A percentile compares a stretch with the other conserved stretches of the same genome.
Evolutionary conservation across 2,329 filamentous ascomycete genomes (phyloP).

Genomic region (Diplocarpon rosae): DNA sequence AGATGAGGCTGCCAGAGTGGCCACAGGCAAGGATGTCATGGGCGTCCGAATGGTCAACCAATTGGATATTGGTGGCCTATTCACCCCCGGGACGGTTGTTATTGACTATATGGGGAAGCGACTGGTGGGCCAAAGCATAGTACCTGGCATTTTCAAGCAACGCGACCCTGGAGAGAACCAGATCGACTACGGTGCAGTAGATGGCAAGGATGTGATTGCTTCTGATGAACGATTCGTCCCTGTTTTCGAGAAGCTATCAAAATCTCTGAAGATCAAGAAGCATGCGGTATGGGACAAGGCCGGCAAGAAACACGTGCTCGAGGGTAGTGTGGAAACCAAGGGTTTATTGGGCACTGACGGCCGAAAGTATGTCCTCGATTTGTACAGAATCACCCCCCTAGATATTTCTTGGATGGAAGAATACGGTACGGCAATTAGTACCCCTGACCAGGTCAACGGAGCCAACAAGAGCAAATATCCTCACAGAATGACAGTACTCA

Average conservation of each 20-base stretch:
- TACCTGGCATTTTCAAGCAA: constrained; percentile 98
- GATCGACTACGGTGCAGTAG: constrained; percentile 96
- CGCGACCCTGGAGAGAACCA: constrained; percentile 95
- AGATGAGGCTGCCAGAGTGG: constrained; percentile 89
- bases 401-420: constrained; percentile 89
- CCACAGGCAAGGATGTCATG: constrained; percentile 91
- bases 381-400: constrained; percentile 88
- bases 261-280: constrained; percentile 82
- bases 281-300: constrained; percentile 98
- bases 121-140: constrained; percentile 94
- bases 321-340: constrained; percentile 96
- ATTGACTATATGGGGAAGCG: constrained; percentile 96
- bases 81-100: constrained; percentile 91
- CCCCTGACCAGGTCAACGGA: constrained; percentile 26
- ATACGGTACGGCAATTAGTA: constrained; percentile 37
- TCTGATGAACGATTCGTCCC: constrained; percentile 77
- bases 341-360: constrained; percentile 94
- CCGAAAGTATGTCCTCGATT: constrained; percentile 90
- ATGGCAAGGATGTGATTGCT: constrained; percentile 91
- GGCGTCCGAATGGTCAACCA: constrained; percentile 95
- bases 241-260: constrained; percentile 82
- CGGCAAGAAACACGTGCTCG: constrained; percentile 76
- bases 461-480: constrained; percentile 48
- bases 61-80: constrained; percentile 86
- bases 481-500: constrained; percentile 89